Evolutionary conservation across 129 eudicot genomes (phyloP), one percentile per base, ranked within the genome.

Genomic region (Escallonia herrerae): DNA sequence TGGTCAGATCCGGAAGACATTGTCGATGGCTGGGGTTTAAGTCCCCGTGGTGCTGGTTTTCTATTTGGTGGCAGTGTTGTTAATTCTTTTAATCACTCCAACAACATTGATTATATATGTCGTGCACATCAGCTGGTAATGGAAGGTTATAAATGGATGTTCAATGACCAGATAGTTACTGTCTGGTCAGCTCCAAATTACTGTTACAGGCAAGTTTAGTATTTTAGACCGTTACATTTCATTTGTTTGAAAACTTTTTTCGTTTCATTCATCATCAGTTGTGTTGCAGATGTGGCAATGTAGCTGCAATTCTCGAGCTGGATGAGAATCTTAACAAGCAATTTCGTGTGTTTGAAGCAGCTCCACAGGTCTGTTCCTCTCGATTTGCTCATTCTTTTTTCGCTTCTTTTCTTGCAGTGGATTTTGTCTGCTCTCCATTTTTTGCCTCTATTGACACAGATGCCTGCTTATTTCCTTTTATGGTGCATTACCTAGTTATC

Each of bases 131-230:
- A 91, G 75, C 76, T 91, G 70, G 97, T 91, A 56, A 91, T 91
- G 97, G 97, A 91, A 63, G 97, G 97, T 47, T 91, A 76, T 74
- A 87, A 91, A 79, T 91, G 97, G 97, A 91, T 91, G 97, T 91
- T 91, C 43, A 83, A 82, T 65, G 62, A 81, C 60, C 97, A 87
- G 84, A 91, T 91, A 72, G 97, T 91, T 76, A 91, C 96, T 8
- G 97, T 91, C 54, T 91, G 97, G 97, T 87, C 97, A 7, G 97
- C 97, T 60, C 96, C 97, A 40, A 91, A 91, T 72, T 91, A 91
- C 70, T 91, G 97, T 71, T 91, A 91, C 72, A 80, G 97, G 97
- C 83, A 67, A 55, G 5, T 22, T 50, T 15, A 13, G 68, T 50
- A 41, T 71, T 66, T 69, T n/a, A 8, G 38, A 63, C 62, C 54